These are phyloP conservation scores for Kalaharituber pfeilii DNA, from an alignment of 2,329 filamentous ascomycete genomes.

Conservation along the genomic window DNA sequence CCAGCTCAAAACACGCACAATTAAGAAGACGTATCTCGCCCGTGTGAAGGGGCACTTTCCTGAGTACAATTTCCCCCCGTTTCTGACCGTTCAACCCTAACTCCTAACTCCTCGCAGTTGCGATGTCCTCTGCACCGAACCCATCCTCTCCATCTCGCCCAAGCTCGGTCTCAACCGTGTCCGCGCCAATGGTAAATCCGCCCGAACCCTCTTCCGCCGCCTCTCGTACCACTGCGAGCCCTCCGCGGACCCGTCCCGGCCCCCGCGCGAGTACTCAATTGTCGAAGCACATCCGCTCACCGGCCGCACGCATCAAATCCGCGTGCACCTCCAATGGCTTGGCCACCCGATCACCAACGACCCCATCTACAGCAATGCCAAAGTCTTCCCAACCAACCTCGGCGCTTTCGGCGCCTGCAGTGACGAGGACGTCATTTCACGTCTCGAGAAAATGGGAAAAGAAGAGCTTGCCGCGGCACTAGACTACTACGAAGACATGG, in stretches of 20 bases:
- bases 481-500: conserved; percentile 85
- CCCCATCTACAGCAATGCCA: conserved; percentile 88
- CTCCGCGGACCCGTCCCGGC: not conserved
- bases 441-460: conserved; percentile 81
- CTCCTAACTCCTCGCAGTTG: not conserved
- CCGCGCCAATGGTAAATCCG: conserved; percentile 79
- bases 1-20: conserved; percentile 62
- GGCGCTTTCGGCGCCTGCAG: conserved; percentile 35
- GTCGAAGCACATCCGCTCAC: conserved; percentile 88
- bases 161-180: conserved; percentile 89
- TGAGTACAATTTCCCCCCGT: conserved; percentile 33
- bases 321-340: conserved; percentile 85
- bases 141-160: conserved; percentile 82
- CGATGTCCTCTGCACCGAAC: conserved; percentile 80
- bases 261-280: conserved; percentile 63
- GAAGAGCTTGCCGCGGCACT: conserved; percentile 79
- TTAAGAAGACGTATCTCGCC: conserved; percentile 90
- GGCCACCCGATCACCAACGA: conserved; percentile 95
- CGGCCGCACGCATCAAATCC: conserved; percentile 82
- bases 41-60: conserved; percentile 83
- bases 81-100: not conserved
- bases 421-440: conserved; percentile 77
- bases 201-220: conserved; percentile 77
- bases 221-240: conserved; percentile 79
- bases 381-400: conserved; percentile 71